Evolutionary conservation across 257 asterid species (phyloP).

Genomic region (Solanum verrucosum): DNA sequence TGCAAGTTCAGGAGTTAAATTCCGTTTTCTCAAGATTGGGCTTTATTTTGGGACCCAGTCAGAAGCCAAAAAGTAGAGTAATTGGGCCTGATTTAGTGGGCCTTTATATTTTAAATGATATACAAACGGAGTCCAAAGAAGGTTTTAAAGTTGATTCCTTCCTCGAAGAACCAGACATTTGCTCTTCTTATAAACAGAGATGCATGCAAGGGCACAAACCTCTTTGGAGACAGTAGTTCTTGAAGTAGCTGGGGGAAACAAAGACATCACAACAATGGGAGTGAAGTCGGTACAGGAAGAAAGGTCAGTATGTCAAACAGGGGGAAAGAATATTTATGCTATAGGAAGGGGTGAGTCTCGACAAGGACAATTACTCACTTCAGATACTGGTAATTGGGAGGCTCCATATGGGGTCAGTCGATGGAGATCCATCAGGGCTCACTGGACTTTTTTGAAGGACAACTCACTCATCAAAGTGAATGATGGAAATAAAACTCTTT

Average conservation of each 20-base stretch:
- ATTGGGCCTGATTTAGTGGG: not conserved
- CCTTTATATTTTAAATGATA: not conserved
- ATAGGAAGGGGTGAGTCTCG: not conserved
- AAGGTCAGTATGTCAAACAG: not conserved
- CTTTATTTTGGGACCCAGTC: not conserved
- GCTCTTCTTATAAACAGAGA: not conserved
- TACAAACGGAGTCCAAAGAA: not conserved
- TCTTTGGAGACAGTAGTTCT: not conserved
- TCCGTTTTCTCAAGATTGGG: not conserved
- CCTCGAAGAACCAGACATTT: not conserved
- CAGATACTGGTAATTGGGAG: not conserved
- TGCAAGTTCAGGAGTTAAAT: not conserved
- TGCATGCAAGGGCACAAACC: not conserved
- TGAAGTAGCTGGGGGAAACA: not conserved
- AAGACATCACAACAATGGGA: not conserved
- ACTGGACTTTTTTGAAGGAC: not conserved
- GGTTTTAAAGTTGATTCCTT: not conserved
- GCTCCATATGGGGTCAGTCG: not conserved
- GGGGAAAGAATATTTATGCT: not conserved
- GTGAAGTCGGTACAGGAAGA: not conserved
- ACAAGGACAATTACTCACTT: not conserved
- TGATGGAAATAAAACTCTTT: not conserved
- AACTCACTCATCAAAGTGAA: not conserved
- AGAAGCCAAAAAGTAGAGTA: not conserved
- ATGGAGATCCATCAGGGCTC: not conserved